Conservation (phyloP, 2,329 filamentous ascomycete genomes). For the Colletotrichum lindemuthianum region DNA sequence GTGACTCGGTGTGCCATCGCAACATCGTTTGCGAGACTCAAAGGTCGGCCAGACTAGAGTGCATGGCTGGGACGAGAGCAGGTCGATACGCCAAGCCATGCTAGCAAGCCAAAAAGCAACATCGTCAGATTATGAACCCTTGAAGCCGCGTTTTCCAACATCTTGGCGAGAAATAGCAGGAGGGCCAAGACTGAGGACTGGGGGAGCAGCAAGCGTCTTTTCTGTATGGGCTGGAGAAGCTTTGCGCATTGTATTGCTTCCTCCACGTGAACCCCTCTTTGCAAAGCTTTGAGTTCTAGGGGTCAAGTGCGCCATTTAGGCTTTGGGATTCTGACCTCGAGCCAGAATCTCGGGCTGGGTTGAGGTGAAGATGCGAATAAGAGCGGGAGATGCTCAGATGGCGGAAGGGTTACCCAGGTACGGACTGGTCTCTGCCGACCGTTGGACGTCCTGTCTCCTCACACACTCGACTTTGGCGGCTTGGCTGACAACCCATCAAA, state of each 20-base stretch:
- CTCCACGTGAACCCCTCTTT: constrained; percentile 10
- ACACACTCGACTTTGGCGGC: constrained; percentile 1
- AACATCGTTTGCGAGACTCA: background rate
- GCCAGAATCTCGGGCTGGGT: constrained; percentile 2
- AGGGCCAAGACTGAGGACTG: background rate
- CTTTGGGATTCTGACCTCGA: background rate
- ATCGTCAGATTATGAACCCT: constrained; percentile 18
- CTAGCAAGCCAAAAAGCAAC: constrained; percentile 18
- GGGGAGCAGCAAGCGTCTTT: background rate
- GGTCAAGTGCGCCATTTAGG: background rate
- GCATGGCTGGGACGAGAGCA: background rate
- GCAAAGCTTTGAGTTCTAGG: background rate
- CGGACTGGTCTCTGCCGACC: background rate
- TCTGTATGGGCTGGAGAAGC: background rate
- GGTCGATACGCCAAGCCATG: constrained; percentile 9
- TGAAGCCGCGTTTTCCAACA: constrained; percentile 4
- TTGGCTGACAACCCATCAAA: constrained; percentile 30
- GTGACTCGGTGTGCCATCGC: background rate
- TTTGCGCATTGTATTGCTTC: background rate
- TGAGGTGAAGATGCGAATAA: background rate
- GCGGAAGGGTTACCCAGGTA: background rate
- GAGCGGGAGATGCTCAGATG: background rate
- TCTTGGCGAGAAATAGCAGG: constrained; percentile 16
- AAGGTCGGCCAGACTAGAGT: background rate
- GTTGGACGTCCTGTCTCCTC: background rate